Percentiles rank a stretch among this genome's conserved stretches.
These are phyloP conservation scores for Dipodascus geniculatus DNA, from an alignment of 805 yeast species.

Conservation along the genomic window DNA sequence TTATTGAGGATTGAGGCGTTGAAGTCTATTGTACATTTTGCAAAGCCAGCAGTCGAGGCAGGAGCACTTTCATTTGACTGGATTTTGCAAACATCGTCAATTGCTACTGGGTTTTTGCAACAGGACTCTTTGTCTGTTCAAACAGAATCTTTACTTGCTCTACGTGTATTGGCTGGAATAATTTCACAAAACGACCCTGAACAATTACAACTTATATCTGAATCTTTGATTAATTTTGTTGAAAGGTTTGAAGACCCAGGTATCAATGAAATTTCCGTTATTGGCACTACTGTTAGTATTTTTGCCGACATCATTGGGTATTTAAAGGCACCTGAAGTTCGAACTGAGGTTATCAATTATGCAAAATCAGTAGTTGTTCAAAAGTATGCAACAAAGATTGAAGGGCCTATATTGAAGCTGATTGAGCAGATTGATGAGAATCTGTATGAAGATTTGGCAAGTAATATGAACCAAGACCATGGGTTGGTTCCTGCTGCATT, in stretches of 20 bases:
- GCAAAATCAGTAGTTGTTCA: not conserved
- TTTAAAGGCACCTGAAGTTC: not conserved
- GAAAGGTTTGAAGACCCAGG: not conserved
- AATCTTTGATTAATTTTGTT: not conserved
- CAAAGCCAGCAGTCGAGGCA: not conserved
- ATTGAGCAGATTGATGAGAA: not conserved
- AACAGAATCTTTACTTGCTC: not conserved
- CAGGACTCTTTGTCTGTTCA: not conserved
- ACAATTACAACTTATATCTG: not conserved
- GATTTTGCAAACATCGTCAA: not conserved
- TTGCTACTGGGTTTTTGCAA: not conserved
- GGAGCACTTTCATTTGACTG: not conserved
- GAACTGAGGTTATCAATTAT: not conserved
- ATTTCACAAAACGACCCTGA: not conserved
- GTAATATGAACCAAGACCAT: not conserved
- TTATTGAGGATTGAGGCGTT: slow-evolving; percentile 26
- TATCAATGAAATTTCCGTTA: not conserved
- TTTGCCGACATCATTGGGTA: not conserved
- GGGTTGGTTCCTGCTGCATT: slow-evolving; percentile 7
- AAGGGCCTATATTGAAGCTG: not conserved
- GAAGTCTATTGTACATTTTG: slow-evolving; percentile 18
- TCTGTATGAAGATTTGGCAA: not conserved
- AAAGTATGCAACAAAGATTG: not conserved
- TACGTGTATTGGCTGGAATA: not conserved
- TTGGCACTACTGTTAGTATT: not conserved